A percentile compares a stretch with the other conserved stretches of the same genome.
phyloP scores from a whole-genome alignment of 2,329 filamentous ascomycete species.

The Bipolaris sorokiniana region DNA sequence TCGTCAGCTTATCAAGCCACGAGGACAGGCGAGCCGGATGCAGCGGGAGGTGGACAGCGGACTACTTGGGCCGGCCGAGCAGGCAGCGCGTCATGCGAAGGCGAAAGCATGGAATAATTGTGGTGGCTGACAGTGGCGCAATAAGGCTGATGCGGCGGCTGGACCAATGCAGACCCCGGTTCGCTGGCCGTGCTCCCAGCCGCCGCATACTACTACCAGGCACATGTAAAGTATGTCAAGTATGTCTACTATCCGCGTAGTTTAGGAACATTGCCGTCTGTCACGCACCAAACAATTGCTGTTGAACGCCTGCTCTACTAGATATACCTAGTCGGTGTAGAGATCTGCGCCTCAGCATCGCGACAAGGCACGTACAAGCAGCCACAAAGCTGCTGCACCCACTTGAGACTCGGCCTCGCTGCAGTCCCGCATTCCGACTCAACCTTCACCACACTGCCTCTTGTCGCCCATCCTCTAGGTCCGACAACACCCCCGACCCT shows the following conservation, averaged over 20 bases:
- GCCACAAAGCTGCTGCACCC: not conserved
- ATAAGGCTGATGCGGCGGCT: constrained; percentile 14
- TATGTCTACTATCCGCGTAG: too few relatives aligned
- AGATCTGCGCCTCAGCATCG: too few relatives aligned
- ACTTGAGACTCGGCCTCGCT: not conserved
- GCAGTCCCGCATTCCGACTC: constrained; percentile 5
- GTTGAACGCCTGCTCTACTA: too few relatives aligned
- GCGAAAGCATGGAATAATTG: not conserved
- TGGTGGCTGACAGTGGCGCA: constrained; percentile 17
- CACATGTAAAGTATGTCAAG: not conserved
- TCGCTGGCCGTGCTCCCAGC: constrained; percentile 8
- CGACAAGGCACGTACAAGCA: not conserved
- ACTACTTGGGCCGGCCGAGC: not conserved
- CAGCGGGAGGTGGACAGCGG: too few relatives aligned
- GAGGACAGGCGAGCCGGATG: too few relatives aligned
- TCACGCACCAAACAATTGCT: not conserved
- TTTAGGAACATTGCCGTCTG: constrained; percentile 2
- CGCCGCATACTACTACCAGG: constrained; percentile 10
- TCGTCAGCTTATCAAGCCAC: too few relatives aligned
- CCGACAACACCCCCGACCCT: constrained; percentile 5
- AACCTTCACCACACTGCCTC: not conserved
- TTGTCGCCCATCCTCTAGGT: not conserved
- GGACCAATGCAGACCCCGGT: constrained; percentile 10
- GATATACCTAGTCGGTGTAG: too few relatives aligned
- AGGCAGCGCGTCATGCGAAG: not conserved